Percentiles rank a stretch among this genome's conserved stretches.
Evolutionary conservation across 805 yeast species (phyloP).

Genomic region (Spathaspora hagerdaliae): DNA sequence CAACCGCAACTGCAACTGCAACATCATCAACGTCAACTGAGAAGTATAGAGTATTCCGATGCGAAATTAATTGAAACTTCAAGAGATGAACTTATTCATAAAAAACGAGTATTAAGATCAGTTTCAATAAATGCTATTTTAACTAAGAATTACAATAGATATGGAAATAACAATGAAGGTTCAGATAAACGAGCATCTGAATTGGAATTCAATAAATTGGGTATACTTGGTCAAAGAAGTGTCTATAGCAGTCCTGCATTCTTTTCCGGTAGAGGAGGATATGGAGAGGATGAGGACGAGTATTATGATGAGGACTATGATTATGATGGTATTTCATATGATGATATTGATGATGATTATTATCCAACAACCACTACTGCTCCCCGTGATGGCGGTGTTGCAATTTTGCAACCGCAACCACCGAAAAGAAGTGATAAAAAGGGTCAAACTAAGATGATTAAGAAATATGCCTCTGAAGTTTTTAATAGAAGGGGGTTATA

Average conservation of each 20-base stretch:
- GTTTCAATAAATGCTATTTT: slow-evolving; percentile 29
- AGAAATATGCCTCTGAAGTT: slow-evolving; percentile 36
- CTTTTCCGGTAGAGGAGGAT: not conserved
- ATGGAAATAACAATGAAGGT: not conserved
- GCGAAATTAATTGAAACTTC: slow-evolving; percentile 49
- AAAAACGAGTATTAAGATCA: slow-evolving; percentile 38
- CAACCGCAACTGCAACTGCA: not conserved
- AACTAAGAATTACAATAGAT: slow-evolving; percentile 12
- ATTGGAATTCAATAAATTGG: not conserved
- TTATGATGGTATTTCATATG: slow-evolving; percentile 12
- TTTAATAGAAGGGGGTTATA: slow-evolving; percentile 11
- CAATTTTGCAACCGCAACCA: slow-evolving; percentile 2
- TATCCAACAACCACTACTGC: slow-evolving; percentile 4
- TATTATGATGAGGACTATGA: slow-evolving; percentile 12
- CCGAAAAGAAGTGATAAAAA: slow-evolving; percentile 6
- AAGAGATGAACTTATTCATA: slow-evolving; percentile 40
- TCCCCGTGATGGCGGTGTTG: not conserved
- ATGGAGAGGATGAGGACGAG: not conserved
- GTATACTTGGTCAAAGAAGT: not conserved
- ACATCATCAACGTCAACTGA: slow-evolving; percentile 6
- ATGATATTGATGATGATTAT: slow-evolving; percentile 1
- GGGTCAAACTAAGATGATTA: slow-evolving; percentile 7
- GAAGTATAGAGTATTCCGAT: slow-evolving; percentile 44
- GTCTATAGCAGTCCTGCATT: not conserved
- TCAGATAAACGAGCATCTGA: not conserved